Evolutionary conservation across 345 rosid genomes (phyloP).

Genomic region (Geranium brycei): DNA sequence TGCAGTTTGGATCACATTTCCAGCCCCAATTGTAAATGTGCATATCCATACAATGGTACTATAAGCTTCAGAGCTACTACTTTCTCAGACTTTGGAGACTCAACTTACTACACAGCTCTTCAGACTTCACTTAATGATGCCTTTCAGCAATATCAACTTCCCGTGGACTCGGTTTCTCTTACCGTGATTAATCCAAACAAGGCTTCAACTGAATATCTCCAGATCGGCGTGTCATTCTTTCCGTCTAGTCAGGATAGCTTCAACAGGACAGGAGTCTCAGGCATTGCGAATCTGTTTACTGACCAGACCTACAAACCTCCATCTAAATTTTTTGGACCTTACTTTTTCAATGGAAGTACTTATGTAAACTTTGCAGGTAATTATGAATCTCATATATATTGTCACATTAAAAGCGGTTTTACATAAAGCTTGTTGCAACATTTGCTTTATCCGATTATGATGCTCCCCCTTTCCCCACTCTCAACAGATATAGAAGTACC

Average conservation of each 20-base stretch:
- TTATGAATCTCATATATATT: constrained; percentile 2
- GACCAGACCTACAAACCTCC: constrained; percentile 63
- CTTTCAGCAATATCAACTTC: constrained; percentile 26
- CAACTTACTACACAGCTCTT: constrained; percentile 23
- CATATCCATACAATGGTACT: constrained; percentile 51
- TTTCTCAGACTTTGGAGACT: constrained; percentile 45
- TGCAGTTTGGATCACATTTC: constrained; percentile 30
- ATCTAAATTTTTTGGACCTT: constrained; percentile 36
- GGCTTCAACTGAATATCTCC: constrained; percentile 28
- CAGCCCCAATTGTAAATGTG: constrained; percentile 56
- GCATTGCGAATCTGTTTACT: constrained; percentile 42
- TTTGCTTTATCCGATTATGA: too few relatives aligned
- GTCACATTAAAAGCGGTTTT: not conserved
- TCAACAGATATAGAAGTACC: constrained; percentile 10
- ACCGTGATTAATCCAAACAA: constrained; percentile 45
- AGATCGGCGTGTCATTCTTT: constrained; percentile 36
- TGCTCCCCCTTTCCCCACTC: not conserved
- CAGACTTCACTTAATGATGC: constrained; percentile 14
- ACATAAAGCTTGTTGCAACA: too few relatives aligned
- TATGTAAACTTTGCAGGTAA: constrained; percentile 44
- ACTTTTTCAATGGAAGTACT: constrained; percentile 21
- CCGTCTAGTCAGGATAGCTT: constrained; percentile 39
- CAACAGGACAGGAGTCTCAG: constrained; percentile 25
- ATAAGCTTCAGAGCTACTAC: constrained; percentile 48
- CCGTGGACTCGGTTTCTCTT: constrained; percentile 48